Evolutionary conservation across 2,329 filamentous ascomycete genomes (phyloP).

Genomic region (Salinomyces thailandicus): DNA sequence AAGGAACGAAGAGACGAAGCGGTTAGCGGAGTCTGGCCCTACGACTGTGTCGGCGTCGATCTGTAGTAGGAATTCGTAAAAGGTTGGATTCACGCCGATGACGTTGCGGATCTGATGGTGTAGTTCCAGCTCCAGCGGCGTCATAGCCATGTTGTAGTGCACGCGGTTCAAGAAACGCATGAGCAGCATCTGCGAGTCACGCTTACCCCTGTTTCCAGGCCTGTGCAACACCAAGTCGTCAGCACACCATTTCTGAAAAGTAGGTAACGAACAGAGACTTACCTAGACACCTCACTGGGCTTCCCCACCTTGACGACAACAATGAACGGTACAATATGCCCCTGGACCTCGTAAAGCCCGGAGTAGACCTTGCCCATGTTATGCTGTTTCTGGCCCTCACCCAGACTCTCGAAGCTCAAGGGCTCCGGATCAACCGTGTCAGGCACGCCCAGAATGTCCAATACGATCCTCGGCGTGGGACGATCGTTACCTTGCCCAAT

Average conservation of each 20-base stretch:
- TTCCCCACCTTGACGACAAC: slow-evolving; percentile 94
- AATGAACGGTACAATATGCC: slow-evolving; percentile 94
- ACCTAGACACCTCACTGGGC: slow-evolving; percentile 56
- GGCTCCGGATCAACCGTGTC: slow-evolving; percentile 91
- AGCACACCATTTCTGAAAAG: slow-evolving; percentile 28
- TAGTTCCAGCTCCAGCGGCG: slow-evolving; percentile 91
- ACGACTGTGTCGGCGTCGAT: slow-evolving; percentile 97
- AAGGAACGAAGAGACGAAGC: slow-evolving; percentile 83
- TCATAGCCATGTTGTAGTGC: slow-evolving; percentile 96
- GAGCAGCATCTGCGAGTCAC: slow-evolving; percentile 95
- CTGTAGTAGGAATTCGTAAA: slow-evolving; percentile 93
- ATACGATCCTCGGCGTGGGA: slow-evolving; percentile 86
- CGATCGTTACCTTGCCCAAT: slow-evolving; percentile 96
- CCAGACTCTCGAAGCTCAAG: slow-evolving; percentile 90
- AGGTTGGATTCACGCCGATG: slow-evolving; percentile 94
- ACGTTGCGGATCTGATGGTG: slow-evolving; percentile 98
- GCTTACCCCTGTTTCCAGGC: slow-evolving; percentile 95
- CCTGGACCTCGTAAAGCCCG: slow-evolving; percentile 92
- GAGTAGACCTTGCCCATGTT: slow-evolving; percentile 99
- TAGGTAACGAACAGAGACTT: slow-evolving; percentile 15
- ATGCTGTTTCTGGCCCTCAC: slow-evolving; percentile 92
- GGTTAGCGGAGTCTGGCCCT: slow-evolving; percentile 75
- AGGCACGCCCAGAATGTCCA: slow-evolving; percentile 92
- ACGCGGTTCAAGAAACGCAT: slow-evolving; percentile 99
- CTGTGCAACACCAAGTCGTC: no score